Conservation (phyloP, 768 basidiomycete species). For the Phaeotremella fagi region DNA sequence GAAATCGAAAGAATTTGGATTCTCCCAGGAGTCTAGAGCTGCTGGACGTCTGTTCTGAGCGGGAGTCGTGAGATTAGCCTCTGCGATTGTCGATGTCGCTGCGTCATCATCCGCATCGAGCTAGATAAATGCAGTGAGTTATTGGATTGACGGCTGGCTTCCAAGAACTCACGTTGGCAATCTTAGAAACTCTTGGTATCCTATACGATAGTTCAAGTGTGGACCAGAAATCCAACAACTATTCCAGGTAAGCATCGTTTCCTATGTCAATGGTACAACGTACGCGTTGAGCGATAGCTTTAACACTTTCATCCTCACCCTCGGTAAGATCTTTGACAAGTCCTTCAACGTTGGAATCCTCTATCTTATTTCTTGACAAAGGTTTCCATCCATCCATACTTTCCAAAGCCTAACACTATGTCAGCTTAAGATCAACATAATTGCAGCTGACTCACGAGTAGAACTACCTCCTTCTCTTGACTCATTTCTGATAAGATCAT, state of each 20-base stretch:
- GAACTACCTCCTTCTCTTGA: constrained; percentile 65
- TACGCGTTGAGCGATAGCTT: constrained; percentile 62
- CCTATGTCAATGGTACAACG: constrained; percentile 1
- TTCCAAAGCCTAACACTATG: constrained; percentile 50
- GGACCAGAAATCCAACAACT: constrained; percentile 80
- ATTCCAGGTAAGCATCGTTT: neutral
- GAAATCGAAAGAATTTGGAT: constrained; percentile 20
- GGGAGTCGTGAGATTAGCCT: constrained; percentile 13
- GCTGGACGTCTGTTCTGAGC: constrained; percentile 15
- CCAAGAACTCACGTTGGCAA: constrained; percentile 24
- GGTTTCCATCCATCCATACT: constrained; percentile 63
- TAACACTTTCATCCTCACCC: constrained; percentile 59
- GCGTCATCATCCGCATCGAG: constrained; percentile 44
- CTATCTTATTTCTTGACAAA: constrained; percentile 81
- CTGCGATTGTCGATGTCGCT: constrained; percentile 38
- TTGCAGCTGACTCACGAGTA: constrained; percentile 55
- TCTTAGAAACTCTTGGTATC: constrained; percentile 34
- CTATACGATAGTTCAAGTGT: constrained; percentile 53
- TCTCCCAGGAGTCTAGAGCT: constrained; percentile 29
- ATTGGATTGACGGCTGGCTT: constrained; percentile 73
- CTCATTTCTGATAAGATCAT: constrained; percentile 74
- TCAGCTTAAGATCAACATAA: neutral
- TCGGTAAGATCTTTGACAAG: constrained; percentile 59
- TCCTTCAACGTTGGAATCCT: constrained; percentile 68
- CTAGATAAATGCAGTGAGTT: no score